Conservation (phyloP, 352 stramenopile species). For the Pythium apleroticum region DNA sequence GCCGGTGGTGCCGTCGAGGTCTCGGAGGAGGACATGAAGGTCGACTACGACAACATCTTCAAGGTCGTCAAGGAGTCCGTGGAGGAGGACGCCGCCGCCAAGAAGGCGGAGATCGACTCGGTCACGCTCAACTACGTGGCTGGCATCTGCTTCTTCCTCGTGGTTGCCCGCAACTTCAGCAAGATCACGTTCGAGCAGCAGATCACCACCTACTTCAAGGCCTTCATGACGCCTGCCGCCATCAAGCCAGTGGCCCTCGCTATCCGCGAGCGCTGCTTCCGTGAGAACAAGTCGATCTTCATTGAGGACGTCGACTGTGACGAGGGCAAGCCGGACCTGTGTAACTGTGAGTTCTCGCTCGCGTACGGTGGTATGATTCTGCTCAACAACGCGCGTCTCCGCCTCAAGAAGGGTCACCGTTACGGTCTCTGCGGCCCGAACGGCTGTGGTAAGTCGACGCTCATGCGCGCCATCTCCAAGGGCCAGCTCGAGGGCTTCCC, state of each 20-base stretch:
- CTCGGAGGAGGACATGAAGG: conserved; percentile 90
- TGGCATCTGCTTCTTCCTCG: conserved; percentile 82
- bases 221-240: conserved; percentile 64
- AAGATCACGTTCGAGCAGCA: conserved; percentile 94
- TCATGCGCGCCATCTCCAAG: conserved; percentile 96
- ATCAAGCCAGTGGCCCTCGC: conserved; percentile 66
- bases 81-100: conserved; percentile 61
- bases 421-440: conserved; percentile 95
- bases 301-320: conserved; percentile 97
- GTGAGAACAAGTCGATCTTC: conserved; percentile 90
- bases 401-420: conserved; percentile 89
- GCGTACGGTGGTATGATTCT: conserved; percentile 94
- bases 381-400: conserved; percentile 90
- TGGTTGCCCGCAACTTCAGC: conserved; percentile 93
- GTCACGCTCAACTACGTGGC: conserved; percentile 90
- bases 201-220: conserved; percentile 87
- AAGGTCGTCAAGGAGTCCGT: conserved; percentile 84
- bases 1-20: conserved; percentile 92
- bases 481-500: conserved; percentile 97
- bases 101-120: conserved; percentile 89
- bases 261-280: conserved; percentile 86
- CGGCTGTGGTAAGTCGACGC: conserved; percentile 94
- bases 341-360: conserved; percentile 99
- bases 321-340: conserved; percentile 96
- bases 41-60: conserved; percentile 85